Evolutionary conservation across 1,284 basidiomycete genomes (phyloP).

Genomic region (Puccinia hordei): DNA sequence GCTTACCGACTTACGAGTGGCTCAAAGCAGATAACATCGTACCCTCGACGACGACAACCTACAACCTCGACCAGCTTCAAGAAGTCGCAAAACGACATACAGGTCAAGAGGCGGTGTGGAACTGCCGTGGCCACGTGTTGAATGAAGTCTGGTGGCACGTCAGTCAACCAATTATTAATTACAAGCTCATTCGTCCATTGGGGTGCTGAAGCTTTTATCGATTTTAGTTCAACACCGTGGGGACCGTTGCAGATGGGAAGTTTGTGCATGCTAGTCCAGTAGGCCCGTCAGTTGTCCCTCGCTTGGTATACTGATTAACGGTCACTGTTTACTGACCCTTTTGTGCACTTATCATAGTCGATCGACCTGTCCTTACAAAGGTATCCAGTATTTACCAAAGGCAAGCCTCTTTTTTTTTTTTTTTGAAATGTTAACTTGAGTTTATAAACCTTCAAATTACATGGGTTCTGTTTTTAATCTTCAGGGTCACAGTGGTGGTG

Average conservation of each 20-base stretch:
- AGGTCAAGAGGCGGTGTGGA: conserved; percentile 40
- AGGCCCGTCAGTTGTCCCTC: conserved; percentile 37
- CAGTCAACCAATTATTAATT: neutral
- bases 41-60: conserved; percentile 67
- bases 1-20: conserved; percentile 72
- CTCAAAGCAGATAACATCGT: conserved; percentile 72
- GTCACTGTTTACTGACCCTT: neutral
- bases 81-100: conserved; percentile 48
- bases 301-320: neutral
- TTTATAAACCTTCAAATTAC: neutral
- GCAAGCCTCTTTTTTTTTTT: neutral
- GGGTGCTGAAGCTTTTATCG: neutral
- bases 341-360: conserved; percentile 11
- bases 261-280: conserved; percentile 43
- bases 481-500: conserved; percentile 28
- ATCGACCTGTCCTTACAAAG: conserved; percentile 43
- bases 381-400: conserved; percentile 48
- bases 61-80: conserved; percentile 66
- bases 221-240: conserved; percentile 32
- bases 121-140: conserved; percentile 40
- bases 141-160: conserved; percentile 52
- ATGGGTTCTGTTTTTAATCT: neutral
- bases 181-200: neutral
- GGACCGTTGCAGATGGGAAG: conserved; percentile 20
- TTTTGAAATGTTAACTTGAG: neutral